Base-by-base conservation (phyloP, 345 rosid species). In the Sisymbrium irio region DNA sequence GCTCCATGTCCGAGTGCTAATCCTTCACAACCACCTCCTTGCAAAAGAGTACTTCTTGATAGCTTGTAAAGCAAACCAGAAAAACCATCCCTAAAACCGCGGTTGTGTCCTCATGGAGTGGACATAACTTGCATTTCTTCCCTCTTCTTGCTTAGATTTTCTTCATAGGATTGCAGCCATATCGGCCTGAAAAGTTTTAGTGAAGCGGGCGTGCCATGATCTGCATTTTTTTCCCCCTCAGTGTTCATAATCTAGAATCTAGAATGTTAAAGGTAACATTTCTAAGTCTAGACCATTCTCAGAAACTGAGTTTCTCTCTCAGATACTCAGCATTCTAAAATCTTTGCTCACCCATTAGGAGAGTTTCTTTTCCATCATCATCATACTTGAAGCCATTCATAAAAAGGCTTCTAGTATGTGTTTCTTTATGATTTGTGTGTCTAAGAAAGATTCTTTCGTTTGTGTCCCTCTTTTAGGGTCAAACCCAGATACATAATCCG, bases 41-140 rank as follows among this genome's bases (percentile, higher is more conserved):
- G 98, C 95, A 91, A 87, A 88, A 80, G 98, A 80, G 95, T 89
- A 79, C 97, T 94, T 77, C 97, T 94, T 32, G 94, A 87, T 65
- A 91, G 97, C 79, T 85, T 94, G 80, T 94, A 67, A 87, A 57
- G 47, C 60, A 64, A 42, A 12, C 68, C 36, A 62, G 5, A 39
- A 53, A 36, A 58, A 63, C 15, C 19, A 0, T 20, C 28, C 19
- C 32, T 18, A 54, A 70, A 63, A 40, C 46, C 27, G 49, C 67
- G 6, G 76, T 71, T 77, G 60, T 77, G 80, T 72, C 80, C 41
- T 12, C 77, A 25, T 65, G 77, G 72, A 67, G 81, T 42, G 2
- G 77, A 33, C 80, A 77, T 55, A 77, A 67, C 73, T 20, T 66
- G 76, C 62, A 32, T 49, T 7, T 66, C 35, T 3, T 11, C 55